A percentile compares a stretch with the other conserved stretches of the same genome.
These are phyloP conservation scores for Caulochytrium protostelioides DNA, from an alignment of 371 early-diverging fungal species.

Conservation along the genomic window DNA sequence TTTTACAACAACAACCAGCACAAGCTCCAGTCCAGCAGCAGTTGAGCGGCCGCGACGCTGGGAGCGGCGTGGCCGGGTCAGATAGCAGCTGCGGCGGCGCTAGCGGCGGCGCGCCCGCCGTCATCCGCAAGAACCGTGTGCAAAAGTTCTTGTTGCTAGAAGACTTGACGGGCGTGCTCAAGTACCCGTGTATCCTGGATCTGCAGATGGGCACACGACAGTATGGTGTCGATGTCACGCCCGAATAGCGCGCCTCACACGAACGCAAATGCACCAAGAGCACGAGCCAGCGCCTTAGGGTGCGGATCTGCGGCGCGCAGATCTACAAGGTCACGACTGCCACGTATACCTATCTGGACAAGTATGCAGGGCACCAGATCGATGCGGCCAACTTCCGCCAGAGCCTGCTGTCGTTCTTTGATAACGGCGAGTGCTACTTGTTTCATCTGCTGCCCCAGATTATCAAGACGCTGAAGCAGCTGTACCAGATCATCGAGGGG, in stretches of 20 bases:
- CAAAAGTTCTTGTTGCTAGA: constrained; percentile 71
- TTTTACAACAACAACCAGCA: constrained; percentile 3
- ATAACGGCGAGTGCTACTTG: constrained; percentile 51
- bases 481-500: constrained; percentile 41
- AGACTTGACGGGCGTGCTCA: constrained; percentile 61
- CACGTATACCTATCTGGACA: constrained; percentile 57
- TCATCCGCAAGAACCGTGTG: too few species aligned
- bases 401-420: constrained; percentile 46
- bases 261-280: constrained; percentile 69
- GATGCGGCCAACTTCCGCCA: constrained; percentile 45
- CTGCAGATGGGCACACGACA: constrained; percentile 95
- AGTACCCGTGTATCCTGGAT: constrained; percentile 79
- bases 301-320: constrained; percentile 91
- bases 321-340: constrained; percentile 50
- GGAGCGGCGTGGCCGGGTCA: background rate
- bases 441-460: constrained; percentile 51
- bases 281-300: constrained; percentile 72
- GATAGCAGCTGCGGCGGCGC: constrained; percentile 9
- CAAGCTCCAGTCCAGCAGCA: background rate
- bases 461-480: constrained; percentile 37
- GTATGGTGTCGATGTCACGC: constrained; percentile 67
- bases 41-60: background rate
- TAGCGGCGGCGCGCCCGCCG: too few species aligned
- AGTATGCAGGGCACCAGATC: constrained; percentile 77
- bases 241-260: constrained; percentile 60